Evolutionary conservation across 1,284 basidiomycete species (phyloP).

Genomic region (Cryptococcus sp.): DNA sequence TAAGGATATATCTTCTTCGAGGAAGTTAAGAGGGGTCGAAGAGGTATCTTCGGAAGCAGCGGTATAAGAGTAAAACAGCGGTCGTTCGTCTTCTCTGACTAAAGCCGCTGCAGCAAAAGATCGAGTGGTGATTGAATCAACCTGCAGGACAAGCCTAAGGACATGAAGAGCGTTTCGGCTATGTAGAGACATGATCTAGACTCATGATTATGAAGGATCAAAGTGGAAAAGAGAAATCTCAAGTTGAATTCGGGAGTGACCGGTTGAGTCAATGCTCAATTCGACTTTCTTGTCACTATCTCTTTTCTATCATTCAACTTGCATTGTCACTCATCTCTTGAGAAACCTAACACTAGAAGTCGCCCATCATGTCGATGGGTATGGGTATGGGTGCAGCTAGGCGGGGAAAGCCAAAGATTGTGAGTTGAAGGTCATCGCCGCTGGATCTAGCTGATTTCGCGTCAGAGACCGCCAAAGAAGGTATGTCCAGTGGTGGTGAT

Average conservation of each 20-base stretch:
- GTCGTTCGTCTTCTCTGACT: neutral
- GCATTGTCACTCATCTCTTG: too few species aligned
- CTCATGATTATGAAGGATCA: neutral
- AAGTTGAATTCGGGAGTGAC: neutral
- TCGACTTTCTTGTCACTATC: too few species aligned
- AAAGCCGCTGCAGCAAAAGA: neutral
- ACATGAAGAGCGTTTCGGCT: neutral
- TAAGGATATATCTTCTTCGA: neutral
- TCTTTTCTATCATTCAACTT: too few species aligned
- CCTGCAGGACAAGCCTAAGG: neutral
- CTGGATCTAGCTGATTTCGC: neutral
- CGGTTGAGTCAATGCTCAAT: too few species aligned
- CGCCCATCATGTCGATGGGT: conserved; percentile 31
- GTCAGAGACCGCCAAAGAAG: conserved; percentile 40
- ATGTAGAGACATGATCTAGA: neutral
- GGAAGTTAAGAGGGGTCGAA: neutral
- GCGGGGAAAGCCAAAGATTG: conserved; percentile 43
- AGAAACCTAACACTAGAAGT: too few species aligned
- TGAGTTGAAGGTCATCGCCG: conserved; percentile 14
- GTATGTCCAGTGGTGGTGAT: conserved; percentile 12
- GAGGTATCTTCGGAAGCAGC: neutral
- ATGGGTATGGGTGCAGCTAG: conserved; percentile 34
- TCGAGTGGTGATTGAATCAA: neutral
- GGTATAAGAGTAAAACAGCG: neutral
- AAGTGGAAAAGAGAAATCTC: neutral